These are phyloP conservation scores for Dissophora ornata DNA, from an alignment of 192 early-diverging fungal genomes.

Conservation along the genomic window DNA sequence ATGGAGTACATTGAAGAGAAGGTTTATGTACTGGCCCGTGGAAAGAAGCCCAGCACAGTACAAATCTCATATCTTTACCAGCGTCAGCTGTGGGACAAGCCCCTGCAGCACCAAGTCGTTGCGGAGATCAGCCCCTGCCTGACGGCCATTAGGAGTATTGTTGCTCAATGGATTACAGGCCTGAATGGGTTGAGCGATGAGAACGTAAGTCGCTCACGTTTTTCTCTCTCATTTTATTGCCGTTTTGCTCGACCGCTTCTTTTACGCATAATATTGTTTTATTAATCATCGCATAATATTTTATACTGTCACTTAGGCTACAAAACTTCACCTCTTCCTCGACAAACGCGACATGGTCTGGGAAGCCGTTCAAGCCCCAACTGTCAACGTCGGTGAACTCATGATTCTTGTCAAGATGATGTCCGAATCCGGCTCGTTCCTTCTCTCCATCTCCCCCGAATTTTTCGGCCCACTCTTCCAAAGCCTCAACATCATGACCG, in stretches of 20 bases:
- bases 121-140: constrained; percentile 50
- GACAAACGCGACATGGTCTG: constrained; percentile 67
- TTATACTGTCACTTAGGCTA: constrained; percentile 15
- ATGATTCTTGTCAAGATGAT: constrained; percentile 63
- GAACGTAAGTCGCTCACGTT: constrained; percentile 23
- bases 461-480: constrained; percentile 53
- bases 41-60: constrained; percentile 42
- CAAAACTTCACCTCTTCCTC: constrained; percentile 57
- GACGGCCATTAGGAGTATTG: constrained; percentile 41
- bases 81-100: constrained; percentile 51
- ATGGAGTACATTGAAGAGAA: constrained; percentile 41
- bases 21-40: constrained; percentile 37
- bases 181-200: constrained; percentile 49
- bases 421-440: constrained; percentile 30
- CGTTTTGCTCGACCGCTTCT: no score
- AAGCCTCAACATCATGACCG: constrained; percentile 39
- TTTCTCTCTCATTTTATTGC: neutral
- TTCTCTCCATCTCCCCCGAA: constrained; percentile 30
- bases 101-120: constrained; percentile 47
- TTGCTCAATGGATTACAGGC: constrained; percentile 39
- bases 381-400: constrained; percentile 64
- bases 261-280: no score
- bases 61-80: constrained; percentile 49
- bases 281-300: neutral
- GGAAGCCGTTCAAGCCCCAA: constrained; percentile 49